Evolutionary conservation across 2,329 filamentous ascomycete genomes (phyloP), one percentile per base, ranked within the genome.

Genomic region (Catunica adiposa): DNA sequence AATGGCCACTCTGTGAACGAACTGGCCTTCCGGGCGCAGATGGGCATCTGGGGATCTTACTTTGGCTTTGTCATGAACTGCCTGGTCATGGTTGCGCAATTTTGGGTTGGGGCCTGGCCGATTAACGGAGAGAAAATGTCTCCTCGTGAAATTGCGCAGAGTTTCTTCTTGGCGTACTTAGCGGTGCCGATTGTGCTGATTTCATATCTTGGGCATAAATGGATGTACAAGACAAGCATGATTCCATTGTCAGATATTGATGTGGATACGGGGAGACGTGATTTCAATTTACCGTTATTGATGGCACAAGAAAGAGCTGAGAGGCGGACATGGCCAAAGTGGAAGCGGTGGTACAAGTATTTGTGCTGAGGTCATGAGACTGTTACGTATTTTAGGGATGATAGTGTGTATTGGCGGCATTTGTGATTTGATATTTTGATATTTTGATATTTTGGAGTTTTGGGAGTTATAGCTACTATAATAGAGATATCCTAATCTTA

Each of bases 71-170:
- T 72, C 31, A 79, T 94, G 66, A 94, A 95, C 69, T 57, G 76
- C 20, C 69, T 90, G 40, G 82, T 95, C 29, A 75, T 96, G 26
- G 66, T 84, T 48, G 86, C 86, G 1, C 89, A 96, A 66, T 90
- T 94, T 71, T 96, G 88, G 86, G 82, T 85, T 52, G 87, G 85
- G 26, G 81, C 86, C 3, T 89, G 82, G 65, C 89, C 89, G 3
- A 75, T 90, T 51, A 77, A 72, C 23, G 82, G 77, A 63, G 62
- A 64, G 3, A 55, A 68, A 0, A 71, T 72, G 66, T 71, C 71
- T 0, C 60, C 70, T 3, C 46, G 63, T 1, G 66, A 73, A 6
- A 70, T 80, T 42, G 77, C 78, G 0, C 67, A 78, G 60, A 80
- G 73, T 61, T 94, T 90, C 69, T 94, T 94, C 68, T 70, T 82